Base-by-base conservation (phyloP, 805 yeast genomes). In the Yarrowia hollandica region DNA sequence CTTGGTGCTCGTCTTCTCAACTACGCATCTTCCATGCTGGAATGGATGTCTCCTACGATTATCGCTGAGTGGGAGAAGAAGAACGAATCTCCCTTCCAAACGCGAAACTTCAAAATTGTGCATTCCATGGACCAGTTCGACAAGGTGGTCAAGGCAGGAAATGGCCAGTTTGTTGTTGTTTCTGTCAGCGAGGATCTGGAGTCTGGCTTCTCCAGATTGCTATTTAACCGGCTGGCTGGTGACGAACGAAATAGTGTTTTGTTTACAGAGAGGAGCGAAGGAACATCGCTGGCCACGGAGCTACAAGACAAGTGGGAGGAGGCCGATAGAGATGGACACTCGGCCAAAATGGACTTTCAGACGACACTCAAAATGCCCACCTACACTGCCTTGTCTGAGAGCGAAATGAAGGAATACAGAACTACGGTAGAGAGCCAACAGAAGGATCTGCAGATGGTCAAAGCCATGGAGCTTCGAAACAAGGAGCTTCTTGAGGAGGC, bases 1-100 rank as follows among this genome's bases (percentile, higher is more conserved):
- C 84, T 90, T 0, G 95, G 94, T 22, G 82, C 90, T 3, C 83
- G 92, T 66, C 79, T 86, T 4, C 71, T 94, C 60, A 80, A 86
- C 22, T 89, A 87, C 68, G 96, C 97, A 0, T 82, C 89, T 12
- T 86, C 90, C 60, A 87, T 94, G 85, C 73, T 92, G 25, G 99
- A 94, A 74, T 94, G 98, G 98, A 86, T 94, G 90, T 84, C 96
- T 0, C 81, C 92, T 0, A 79, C 85, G n/a, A 79, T 90, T n/a
- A 80, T 88, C 22, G 86, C 87, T 65, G 86, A 83, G 44, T 90
- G 96, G 92, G 96, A 90, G 67, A 75, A 79, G 7, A 78, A 81
- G 62, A 84, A 84, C 58, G 80, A 80, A 59, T 80, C 86, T 1
- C 96, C 97, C 1, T 91, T 92, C 68, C 95, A 88, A 81, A 87